Evolutionary conservation across 164 flowering plant species (phyloP).

Genomic region (Platanus orientalis): DNA sequence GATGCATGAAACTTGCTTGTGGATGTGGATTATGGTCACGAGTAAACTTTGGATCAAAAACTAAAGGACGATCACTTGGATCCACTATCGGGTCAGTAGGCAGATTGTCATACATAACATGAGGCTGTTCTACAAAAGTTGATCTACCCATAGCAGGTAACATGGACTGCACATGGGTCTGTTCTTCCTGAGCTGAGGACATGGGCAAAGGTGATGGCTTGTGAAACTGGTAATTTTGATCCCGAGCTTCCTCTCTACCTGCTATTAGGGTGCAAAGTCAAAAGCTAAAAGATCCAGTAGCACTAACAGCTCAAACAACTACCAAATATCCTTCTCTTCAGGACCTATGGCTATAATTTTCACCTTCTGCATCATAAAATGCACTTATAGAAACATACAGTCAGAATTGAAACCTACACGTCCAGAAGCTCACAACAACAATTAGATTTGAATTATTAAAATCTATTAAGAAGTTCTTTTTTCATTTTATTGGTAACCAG

Average conservation of each 20-base stretch:
- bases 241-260: conserved; percentile 45
- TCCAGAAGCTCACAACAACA: background rate
- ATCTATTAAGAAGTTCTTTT: too few relatives aligned
- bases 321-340: conserved; percentile 13
- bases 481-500: too few relatives aligned
- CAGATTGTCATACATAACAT: conserved; percentile 36
- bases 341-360: conserved; percentile 1
- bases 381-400: too few relatives aligned
- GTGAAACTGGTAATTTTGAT: conserved; percentile 25
- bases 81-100: conserved; percentile 28
- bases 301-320: background rate
- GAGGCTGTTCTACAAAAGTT: conserved; percentile 30
- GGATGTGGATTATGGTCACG: conserved; percentile 34
- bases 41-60: conserved; percentile 52
- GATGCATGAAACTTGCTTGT: conserved; percentile 41
- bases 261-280: conserved; percentile 23
- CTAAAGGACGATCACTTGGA: conserved; percentile 61
- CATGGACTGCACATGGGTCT: conserved; percentile 29
- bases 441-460: too few relatives aligned
- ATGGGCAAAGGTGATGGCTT: conserved; percentile 22
- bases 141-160: conserved; percentile 33
- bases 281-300: conserved; percentile 8
- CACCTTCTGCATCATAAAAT: conserved; percentile 6
- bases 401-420: background rate
- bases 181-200: conserved; percentile 36